Evolutionary conservation across 2,329 filamentous ascomycete genomes (phyloP), one percentile per base, ranked within the genome.

Genomic region (Trichophyton schoenleinii): DNA sequence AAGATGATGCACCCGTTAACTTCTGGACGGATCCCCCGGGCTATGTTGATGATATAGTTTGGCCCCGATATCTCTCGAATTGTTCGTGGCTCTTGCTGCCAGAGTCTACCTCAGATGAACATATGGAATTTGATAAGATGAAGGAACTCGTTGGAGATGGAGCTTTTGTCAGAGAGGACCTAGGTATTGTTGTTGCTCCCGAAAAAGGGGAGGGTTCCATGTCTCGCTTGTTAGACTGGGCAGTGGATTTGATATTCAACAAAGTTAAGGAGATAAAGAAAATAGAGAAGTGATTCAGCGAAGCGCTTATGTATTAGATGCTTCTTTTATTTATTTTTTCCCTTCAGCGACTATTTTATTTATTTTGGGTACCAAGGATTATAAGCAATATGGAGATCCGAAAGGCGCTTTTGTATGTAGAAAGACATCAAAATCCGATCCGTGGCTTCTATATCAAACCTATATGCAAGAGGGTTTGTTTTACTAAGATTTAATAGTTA

Each of bases 11-110:
- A 1, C 69, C 69, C 34, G 57, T 96, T 69, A 92, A 91, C 31
- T 99, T 96, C 76, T 99, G 94, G 94, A 81, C 86, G 61, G 94
- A 99, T 73, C 94, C 94, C 0, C 90, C 90, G 0, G 91, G 89
- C 0, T 99, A 97, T 72, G 91, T 97, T 42, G 91, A 97, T 71
- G 83, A 88, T 71, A 82, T 99, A 60, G 94, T 99, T 3, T 99
- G 94, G 94, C 92, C 92, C 2, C 92, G 95, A 68, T 97, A 96
- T 73, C 88, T 88, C 2, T 79, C 82, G 60, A 84, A 90, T 68
- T 91, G 97, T 75, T 78, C 78, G 22, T 95, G 89, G 80, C 77
- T 99, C 72, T 94, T 96, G 70, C 74, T 85, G 65, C 75, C 77
- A 6, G 77, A 91, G 70, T 72, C 89, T 81, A 49, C 67, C 73